Evolutionary conservation across 78 protist species (phyloP).

Genomic region (Creolimax fragrantissima): DNA sequence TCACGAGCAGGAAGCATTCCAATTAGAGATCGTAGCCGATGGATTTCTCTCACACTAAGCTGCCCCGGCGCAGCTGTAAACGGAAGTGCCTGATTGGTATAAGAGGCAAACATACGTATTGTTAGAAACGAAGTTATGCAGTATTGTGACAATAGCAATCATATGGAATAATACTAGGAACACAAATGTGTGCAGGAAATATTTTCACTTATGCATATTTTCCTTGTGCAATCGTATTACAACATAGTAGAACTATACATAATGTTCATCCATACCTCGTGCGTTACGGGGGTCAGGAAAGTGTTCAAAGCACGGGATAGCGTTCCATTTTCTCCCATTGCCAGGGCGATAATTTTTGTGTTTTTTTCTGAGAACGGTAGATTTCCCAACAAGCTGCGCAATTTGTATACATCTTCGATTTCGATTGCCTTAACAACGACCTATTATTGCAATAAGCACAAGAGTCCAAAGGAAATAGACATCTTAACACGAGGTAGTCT

Average conservation of each 20-base stretch:
- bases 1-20: conserved; percentile 24
- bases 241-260: too few species aligned
- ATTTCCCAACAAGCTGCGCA: background rate
- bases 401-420: background rate
- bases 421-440: conserved; percentile 23
- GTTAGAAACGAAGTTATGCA: too few species aligned
- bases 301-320: conserved; percentile 40
- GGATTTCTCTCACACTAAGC: conserved; percentile 27
- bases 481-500: too few species aligned
- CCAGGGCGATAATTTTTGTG: conserved; percentile 40
- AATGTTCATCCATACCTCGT: background rate
- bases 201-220: too few species aligned
- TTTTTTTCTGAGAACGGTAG: background rate
- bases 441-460: background rate
- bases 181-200: too few species aligned
- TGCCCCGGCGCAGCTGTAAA: conserved; percentile 64
- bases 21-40: background rate
- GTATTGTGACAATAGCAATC: too few species aligned
- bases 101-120: too few species aligned
- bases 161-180: too few species aligned
- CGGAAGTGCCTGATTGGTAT: conserved; percentile 23
- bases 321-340: conserved; percentile 48
- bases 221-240: too few species aligned
- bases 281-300: conserved; percentile 58
- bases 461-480: too few species aligned